A percentile compares a stretch with the other conserved stretches of the same genome.
Evolutionary conservation across 768 basidiomycete genomes (phyloP).

Genomic region (Paxillus ammoniavirescens): DNA sequence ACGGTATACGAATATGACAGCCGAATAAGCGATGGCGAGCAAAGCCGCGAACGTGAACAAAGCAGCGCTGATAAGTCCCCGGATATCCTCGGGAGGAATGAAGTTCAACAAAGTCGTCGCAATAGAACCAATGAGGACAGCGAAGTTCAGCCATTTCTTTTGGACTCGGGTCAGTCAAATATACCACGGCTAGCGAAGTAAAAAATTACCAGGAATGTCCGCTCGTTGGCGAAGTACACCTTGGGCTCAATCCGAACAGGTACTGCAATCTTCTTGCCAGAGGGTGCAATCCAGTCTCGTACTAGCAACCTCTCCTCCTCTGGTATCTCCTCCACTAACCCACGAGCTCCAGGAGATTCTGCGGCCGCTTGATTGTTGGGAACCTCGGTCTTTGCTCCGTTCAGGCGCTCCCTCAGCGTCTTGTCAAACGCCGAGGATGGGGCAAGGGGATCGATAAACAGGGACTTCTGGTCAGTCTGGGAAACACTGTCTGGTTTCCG

Average conservation of each 20-base stretch:
- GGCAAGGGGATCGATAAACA: conserved; percentile 86
- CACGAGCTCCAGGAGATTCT: conserved; percentile 29
- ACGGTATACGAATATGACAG: conserved; percentile 76
- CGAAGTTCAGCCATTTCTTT: conserved; percentile 88
- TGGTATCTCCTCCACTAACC: conserved; percentile 36
- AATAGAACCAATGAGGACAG: conserved; percentile 85
- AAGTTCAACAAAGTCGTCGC: conserved; percentile 92
- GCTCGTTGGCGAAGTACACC: conserved; percentile 94
- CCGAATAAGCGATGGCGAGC: conserved; percentile 83
- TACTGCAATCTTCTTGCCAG: conserved; percentile 87
- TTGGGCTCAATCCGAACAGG: conserved; percentile 98
- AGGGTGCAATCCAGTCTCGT: conserved; percentile 73
- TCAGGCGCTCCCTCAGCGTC: conserved; percentile 68
- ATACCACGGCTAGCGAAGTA: background rate
- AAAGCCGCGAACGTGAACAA: conserved; percentile 91
- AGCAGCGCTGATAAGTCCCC: conserved; percentile 82
- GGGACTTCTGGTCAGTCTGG: conserved; percentile 25
- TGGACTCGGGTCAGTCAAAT: conserved; percentile 1
- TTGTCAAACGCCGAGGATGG: conserved; percentile 83
- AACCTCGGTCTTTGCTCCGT: conserved; percentile 30
- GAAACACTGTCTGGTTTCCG: conserved; percentile 21
- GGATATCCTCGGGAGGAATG: conserved; percentile 62
- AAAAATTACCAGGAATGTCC: conserved; percentile 83
- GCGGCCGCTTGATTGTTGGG: conserved; percentile 18
- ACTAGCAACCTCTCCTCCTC: conserved; percentile 57